Evolutionary conservation across 2,329 filamentous ascomycete species (phyloP).

Genomic region (Lecanoromycetidae sp.): DNA sequence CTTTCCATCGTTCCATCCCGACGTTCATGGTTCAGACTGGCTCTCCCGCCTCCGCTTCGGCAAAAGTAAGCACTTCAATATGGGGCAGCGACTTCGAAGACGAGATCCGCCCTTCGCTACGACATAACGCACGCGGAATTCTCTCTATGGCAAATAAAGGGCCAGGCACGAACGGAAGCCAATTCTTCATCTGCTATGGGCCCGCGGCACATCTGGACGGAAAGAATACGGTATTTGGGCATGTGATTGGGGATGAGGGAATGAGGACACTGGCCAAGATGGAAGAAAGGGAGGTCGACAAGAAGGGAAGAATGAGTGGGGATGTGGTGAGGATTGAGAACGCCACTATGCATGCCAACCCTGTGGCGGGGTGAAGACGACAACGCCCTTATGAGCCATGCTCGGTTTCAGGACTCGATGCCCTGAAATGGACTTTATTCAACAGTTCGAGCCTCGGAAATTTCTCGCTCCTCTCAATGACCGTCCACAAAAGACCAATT

Average conservation of each 20-base stretch:
- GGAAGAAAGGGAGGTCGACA: constrained; percentile 47
- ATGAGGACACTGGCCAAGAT: constrained; percentile 46
- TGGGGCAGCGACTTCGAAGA: constrained; percentile 45
- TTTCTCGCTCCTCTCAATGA: no score
- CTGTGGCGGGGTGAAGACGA: constrained; percentile 41
- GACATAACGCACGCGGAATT: constrained; percentile 46
- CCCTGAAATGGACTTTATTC: background rate
- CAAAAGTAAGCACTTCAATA: constrained; percentile 47
- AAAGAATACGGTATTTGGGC: constrained; percentile 55
- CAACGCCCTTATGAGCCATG: background rate
- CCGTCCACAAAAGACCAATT: no score
- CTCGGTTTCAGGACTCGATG: background rate
- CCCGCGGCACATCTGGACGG: constrained; percentile 52
- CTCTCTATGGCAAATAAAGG: constrained; percentile 49
- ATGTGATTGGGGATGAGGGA: constrained; percentile 39
- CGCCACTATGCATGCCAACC: constrained; percentile 53
- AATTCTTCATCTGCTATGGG: constrained; percentile 54
- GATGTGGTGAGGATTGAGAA: constrained; percentile 43
- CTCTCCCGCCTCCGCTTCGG: constrained; percentile 35
- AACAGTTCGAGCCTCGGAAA: background rate
- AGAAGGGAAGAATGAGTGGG: constrained; percentile 33
- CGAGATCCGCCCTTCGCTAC: constrained; percentile 46
- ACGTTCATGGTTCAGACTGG: constrained; percentile 50
- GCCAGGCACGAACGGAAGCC: constrained; percentile 44
- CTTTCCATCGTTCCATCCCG: constrained; percentile 52